A percentile compares a stretch with the other conserved stretches of the same genome.
Evolutionary conservation across 1,284 basidiomycete genomes (phyloP).

Genomic region (Sporisorium graminicola): DNA sequence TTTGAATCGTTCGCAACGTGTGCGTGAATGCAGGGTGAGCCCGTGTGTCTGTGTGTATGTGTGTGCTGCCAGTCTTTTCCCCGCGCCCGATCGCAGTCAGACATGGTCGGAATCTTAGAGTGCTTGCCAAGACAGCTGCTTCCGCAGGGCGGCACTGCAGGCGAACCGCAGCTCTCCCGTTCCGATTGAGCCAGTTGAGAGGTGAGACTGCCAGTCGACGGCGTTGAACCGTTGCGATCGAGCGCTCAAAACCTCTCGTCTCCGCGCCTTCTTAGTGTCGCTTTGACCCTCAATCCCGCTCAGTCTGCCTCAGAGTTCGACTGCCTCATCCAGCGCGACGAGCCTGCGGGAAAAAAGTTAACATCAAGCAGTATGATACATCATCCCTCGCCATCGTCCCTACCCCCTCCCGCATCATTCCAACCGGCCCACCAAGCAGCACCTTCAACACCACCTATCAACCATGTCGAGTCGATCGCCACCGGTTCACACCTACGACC

Average conservation of each 20-base stretch:
- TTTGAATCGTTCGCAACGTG: not conserved
- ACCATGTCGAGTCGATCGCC: conserved; percentile 3
- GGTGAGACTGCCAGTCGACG: not conserved
- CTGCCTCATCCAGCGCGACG: not conserved
- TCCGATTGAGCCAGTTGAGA: not conserved
- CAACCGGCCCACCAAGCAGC: not conserved
- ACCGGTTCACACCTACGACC: conserved; percentile 15
- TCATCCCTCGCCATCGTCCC: conserved; percentile 1
- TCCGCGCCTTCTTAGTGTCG: too few species aligned
- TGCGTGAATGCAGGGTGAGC: not conserved
- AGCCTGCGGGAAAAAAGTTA: conserved; percentile 6
- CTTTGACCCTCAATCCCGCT: not conserved
- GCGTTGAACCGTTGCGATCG: not conserved
- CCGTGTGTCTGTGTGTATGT: too few species aligned
- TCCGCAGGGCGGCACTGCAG: too few species aligned
- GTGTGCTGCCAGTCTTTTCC: not conserved
- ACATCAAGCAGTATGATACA: not conserved
- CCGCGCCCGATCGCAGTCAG: not conserved
- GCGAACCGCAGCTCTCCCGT: not conserved
- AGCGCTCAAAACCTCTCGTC: not conserved
- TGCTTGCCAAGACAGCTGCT: too few species aligned
- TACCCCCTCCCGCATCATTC: not conserved
- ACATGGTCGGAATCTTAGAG: too few species aligned
- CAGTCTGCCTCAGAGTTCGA: not conserved
- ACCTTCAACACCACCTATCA: not conserved